Evolutionary conservation across 1,139 yeast species (phyloP).

Genomic region (Lodderomyces metapsilosis): DNA sequence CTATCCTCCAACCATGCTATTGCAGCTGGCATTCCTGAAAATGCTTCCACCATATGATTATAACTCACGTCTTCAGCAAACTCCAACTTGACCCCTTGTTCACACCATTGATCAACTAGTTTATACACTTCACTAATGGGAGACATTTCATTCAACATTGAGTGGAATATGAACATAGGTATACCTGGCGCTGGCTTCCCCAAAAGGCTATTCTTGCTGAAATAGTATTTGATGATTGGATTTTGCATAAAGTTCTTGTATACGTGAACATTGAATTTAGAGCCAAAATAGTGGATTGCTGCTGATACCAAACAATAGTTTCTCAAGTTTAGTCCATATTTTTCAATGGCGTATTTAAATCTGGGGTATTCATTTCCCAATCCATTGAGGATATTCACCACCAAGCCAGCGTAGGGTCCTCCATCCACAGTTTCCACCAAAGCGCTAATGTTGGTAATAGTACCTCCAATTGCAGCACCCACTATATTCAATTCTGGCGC

Average conservation of each 20-base stretch:
- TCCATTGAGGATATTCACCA: slow-evolving; percentile 20
- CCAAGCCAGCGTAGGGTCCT: slow-evolving; percentile 22
- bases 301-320: slow-evolving; percentile 17
- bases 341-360: slow-evolving; percentile 10
- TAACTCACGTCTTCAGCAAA: slow-evolving; percentile 24
- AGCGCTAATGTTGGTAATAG: slow-evolving; percentile 23
- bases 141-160: slow-evolving; percentile 27
- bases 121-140: slow-evolving; percentile 25
- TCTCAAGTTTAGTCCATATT: slow-evolving; percentile 5
- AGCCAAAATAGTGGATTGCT: slow-evolving; percentile 14
- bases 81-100: slow-evolving; percentile 25
- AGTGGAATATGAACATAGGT: slow-evolving; percentile 36
- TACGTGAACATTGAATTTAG: slow-evolving; percentile 17
- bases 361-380: slow-evolving; percentile 15
- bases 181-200: slow-evolving; percentile 22
- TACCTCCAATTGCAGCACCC: slow-evolving; percentile 37
- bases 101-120: slow-evolving; percentile 31
- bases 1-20: slow-evolving; percentile 23
- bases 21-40: slow-evolving; percentile 31
- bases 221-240: slow-evolving; percentile 14
- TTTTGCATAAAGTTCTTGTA: slow-evolving; percentile 17
- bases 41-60: slow-evolving; percentile 28
- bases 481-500: slow-evolving; percentile 31
- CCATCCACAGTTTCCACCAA: slow-evolving; percentile 22
- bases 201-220: slow-evolving; percentile 24